Evolutionary conservation across 163 green algal species (phyloP), one percentile per base, ranked within the genome.

Genomic region (Smithsoniella earleae): DNA sequence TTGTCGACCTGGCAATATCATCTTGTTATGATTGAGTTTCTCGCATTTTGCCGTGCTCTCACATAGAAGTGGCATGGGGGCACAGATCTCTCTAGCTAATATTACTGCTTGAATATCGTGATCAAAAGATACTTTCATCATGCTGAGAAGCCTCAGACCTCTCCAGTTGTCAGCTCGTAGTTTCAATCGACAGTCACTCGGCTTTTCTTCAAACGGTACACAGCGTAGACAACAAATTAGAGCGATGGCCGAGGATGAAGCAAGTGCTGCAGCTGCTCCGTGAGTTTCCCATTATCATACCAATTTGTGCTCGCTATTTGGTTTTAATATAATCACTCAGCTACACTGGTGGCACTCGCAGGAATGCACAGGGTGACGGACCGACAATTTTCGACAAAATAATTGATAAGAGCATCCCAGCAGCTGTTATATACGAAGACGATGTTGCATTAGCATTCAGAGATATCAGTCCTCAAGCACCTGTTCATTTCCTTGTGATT

Each of bases 341-440:
- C 5, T 63, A 6, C 40, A 64, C n/a, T 55, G 64, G 27, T 31
- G n/a, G n/a, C n/a, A n/a, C n/a, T 45, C 75, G 49, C 81, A 88
- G 82, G 20, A 52, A 83, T 2, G 87, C 83, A 13, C 86, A 91
- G 46, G 79, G 33, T 3, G 85, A 87, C 3, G 81, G 75, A n/a
- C 87, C 88, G 2, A 97, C 92, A n/a, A 92, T 97, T 62, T 99
- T 99, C 72, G 94, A 99, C 79, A 99, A 98, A 80, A 97, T 99
- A 37, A 85, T 98, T 8, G 40, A 72, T 45, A 96, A 96, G 72
- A 96, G 91, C 65, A 75, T 8, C 52, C 79, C 44, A 78, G 66
- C 37, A 66, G 78, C 85, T 89, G 85, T 97, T 49, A 87, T 98
- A 31, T 97, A 95, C 78, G 90, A 97, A 77, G 91, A 98, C 66